These are phyloP conservation scores for Calycina marina DNA, from an alignment of 2,329 filamentous ascomycete species.

Conservation along the genomic window DNA sequence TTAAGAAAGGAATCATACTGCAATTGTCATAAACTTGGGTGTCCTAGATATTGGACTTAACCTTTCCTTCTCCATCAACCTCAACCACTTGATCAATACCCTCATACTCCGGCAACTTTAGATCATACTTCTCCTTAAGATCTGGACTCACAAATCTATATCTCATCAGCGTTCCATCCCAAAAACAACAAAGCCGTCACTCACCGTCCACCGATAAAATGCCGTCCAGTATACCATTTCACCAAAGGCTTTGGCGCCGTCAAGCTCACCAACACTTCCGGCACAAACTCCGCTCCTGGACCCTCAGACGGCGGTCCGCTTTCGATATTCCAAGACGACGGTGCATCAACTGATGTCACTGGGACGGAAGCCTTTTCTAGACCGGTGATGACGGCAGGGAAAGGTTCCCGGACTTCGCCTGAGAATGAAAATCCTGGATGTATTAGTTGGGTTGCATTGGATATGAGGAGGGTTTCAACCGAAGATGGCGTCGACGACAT, in stretches of 20 bases:
- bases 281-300: conserved; percentile 67
- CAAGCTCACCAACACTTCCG: conserved; percentile 67
- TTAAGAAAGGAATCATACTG: too few species aligned
- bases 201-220: conserved; percentile 79
- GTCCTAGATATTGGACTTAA: neutral
- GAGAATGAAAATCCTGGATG: conserved; percentile 72
- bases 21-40: too few species aligned
- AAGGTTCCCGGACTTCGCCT: conserved; percentile 85
- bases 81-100: conserved; percentile 86
- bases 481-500: conserved; percentile 87
- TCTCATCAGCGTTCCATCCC: neutral
- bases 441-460: neutral
- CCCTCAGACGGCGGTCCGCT: conserved; percentile 65
- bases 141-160: conserved; percentile 61
- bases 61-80: conserved; percentile 34
- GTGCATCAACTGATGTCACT: conserved; percentile 81
- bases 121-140: conserved; percentile 71
- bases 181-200: conserved; percentile 3
- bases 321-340: conserved; percentile 90
- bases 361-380: conserved; percentile 60
- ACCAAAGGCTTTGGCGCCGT: conserved; percentile 89
- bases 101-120: conserved; percentile 70
- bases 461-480: conserved; percentile 32
- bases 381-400: conserved; percentile 64
- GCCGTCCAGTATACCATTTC: conserved; percentile 68